Percentiles rank a stretch among this genome's conserved stretches.
Evolutionary conservation across 2,329 filamentous ascomycete species (phyloP).

Genomic region (Xylaria sp.): DNA sequence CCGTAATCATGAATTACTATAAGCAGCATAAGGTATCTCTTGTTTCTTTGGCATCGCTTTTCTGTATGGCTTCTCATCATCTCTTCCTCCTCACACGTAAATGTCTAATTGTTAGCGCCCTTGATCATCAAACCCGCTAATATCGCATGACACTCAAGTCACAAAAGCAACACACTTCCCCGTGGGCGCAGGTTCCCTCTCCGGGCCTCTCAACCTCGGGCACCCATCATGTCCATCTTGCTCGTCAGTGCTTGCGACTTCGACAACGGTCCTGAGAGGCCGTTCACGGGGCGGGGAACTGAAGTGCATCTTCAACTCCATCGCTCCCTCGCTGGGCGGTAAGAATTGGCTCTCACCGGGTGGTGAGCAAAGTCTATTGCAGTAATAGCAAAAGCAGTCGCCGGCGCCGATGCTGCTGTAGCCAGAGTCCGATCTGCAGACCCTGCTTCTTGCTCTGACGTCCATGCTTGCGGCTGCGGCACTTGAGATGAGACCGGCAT

Average conservation of each 20-base stretch:
- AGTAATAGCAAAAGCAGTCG: slow-evolving; percentile 4
- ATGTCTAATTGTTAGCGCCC: background rate
- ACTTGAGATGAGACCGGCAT: background rate
- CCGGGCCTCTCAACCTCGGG: too few species aligned
- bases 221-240: background rate
- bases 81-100: background rate
- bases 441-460: background rate
- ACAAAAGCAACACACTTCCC: background rate
- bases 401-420: slow-evolving; percentile 8
- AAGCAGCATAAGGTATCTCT: background rate
- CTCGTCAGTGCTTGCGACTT: background rate
- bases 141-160: background rate
- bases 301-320: background rate
- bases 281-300: background rate
- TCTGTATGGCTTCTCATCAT: background rate
- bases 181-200: background rate
- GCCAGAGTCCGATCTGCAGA: slow-evolving; percentile 1
- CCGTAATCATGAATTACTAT: background rate
- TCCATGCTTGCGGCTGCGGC: background rate
- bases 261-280: background rate
- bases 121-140: background rate
- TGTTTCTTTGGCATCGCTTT: background rate
- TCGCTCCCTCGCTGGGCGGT: background rate
- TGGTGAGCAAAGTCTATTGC: background rate
- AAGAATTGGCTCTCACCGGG: background rate